phyloP scores from a whole-genome alignment of 495 filamentous ascomycete genomes.

The Viridothelium virens region DNA sequence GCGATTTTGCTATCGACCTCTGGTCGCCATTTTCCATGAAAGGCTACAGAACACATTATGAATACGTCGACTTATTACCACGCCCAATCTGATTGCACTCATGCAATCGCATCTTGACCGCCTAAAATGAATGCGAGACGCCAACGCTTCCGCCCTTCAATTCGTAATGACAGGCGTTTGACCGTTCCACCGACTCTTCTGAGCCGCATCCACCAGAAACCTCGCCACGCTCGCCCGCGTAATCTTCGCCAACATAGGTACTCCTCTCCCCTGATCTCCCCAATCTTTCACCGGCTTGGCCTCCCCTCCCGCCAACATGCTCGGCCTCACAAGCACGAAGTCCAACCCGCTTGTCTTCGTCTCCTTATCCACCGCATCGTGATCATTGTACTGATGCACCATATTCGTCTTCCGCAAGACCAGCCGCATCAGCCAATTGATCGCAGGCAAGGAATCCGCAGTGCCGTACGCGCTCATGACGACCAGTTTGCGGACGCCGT shows the following conservation, averaged over 20 bases:
- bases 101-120: neutral
- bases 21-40: too few species aligned
- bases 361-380: conserved; percentile 33
- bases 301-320: conserved; percentile 33
- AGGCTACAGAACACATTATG: too few species aligned
- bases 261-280: conserved; percentile 35
- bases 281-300: conserved; percentile 31
- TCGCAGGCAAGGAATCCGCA: conserved; percentile 30
- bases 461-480: conserved; percentile 38
- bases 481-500: conserved; percentile 33
- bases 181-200: conserved; percentile 33
- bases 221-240: conserved; percentile 38
- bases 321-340: conserved; percentile 35
- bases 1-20: too few species aligned
- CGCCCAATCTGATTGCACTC: neutral
- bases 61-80: too few species aligned
- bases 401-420: conserved; percentile 33
- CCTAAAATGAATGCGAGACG: neutral
- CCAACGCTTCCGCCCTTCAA: conserved; percentile 15
- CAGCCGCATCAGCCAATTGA: conserved; percentile 33
- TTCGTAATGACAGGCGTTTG: conserved; percentile 40
- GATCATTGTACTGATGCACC: conserved; percentile 32
- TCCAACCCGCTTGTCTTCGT: conserved; percentile 26
- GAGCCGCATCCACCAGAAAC: conserved; percentile 40
- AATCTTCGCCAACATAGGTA: conserved; percentile 30